Evolutionary conservation across 495 filamentous ascomycete species (phyloP).

Genomic region (Penicillium daleae): DNA sequence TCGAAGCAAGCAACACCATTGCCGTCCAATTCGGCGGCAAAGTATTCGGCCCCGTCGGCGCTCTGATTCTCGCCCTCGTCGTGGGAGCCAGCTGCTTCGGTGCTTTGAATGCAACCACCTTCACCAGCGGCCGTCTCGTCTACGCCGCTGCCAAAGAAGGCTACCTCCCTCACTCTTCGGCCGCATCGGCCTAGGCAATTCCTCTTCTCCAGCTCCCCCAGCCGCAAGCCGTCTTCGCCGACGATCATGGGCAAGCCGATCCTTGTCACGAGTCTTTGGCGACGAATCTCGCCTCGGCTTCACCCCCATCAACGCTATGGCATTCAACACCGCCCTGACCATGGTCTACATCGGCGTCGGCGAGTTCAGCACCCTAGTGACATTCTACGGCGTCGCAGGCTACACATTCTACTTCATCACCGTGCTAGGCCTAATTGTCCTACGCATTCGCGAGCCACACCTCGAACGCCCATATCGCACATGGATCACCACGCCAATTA

Average conservation of each 20-base stretch:
- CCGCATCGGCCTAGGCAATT: slow-evolving; percentile 71
- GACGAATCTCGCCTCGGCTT: slow-evolving; percentile 64
- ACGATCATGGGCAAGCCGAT: slow-evolving; percentile 60
- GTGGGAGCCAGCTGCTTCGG: slow-evolving; percentile 90
- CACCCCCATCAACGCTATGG: slow-evolving; percentile 89
- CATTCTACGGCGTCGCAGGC: slow-evolving; percentile 95
- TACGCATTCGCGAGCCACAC: slow-evolving; percentile 84
- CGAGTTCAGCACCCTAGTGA: slow-evolving; percentile 88
- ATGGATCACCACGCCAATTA: slow-evolving; percentile 95
- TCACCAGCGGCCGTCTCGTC: slow-evolving; percentile 88
- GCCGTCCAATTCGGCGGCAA: slow-evolving; percentile 91
- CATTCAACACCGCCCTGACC: slow-evolving; percentile 75
- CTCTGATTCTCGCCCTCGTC: slow-evolving; percentile 83
- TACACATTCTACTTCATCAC: slow-evolving; percentile 98
- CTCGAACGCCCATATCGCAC: slow-evolving; percentile 89
- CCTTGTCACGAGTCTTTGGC: slow-evolving; percentile 61
- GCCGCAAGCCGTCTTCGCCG: slow-evolving; percentile 53
- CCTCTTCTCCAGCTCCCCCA: slow-evolving; percentile 32
- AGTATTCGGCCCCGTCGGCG: slow-evolving; percentile 83
- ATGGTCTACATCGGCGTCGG: slow-evolving; percentile 78
- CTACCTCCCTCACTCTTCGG: slow-evolving; percentile 87
- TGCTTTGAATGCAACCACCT: slow-evolving; percentile 91
- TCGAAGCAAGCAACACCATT: slow-evolving; percentile 87
- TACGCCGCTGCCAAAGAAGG: slow-evolving; percentile 96
- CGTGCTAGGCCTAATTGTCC: slow-evolving; percentile 87